phyloP scores from a whole-genome alignment of 306 rosid species.

The Glycyrrhiza uralensis region DNA sequence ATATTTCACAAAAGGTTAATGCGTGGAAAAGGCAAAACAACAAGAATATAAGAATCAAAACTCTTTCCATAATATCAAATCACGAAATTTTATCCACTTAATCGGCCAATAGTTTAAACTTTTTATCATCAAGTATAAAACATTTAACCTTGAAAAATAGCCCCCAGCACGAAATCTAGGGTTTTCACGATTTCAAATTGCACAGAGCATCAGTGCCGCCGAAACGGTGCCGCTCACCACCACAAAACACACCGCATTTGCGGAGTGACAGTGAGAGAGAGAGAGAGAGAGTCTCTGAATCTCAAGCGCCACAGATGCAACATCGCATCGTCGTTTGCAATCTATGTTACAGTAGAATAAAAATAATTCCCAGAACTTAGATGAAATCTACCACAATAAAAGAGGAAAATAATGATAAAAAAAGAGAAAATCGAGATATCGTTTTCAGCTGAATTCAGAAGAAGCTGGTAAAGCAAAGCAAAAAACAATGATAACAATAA shows the following conservation, averaged over 20 bases:
- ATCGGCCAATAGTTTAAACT: background rate
- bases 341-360: background rate
- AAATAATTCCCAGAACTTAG: background rate
- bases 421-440: background rate
- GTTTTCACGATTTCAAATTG: background rate
- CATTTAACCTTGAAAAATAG: background rate
- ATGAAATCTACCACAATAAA: background rate
- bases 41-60: background rate
- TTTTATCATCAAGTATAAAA: background rate
- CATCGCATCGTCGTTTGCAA: background rate
- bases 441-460: background rate
- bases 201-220: background rate
- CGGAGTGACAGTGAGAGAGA: background rate
- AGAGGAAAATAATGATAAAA: background rate
- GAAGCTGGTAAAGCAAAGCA: background rate
- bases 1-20: background rate
- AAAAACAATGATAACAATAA: no score
- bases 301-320: background rate
- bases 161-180: slow-evolving; percentile 10
- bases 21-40: background rate
- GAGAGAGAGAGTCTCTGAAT: background rate
- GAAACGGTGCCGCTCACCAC: background rate
- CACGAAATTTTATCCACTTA: background rate
- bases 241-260: background rate
- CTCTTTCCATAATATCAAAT: background rate